phyloP scores from a whole-genome alignment of 1,284 basidiomycete genomes.

The Vanrija pseudolonga region DNA sequence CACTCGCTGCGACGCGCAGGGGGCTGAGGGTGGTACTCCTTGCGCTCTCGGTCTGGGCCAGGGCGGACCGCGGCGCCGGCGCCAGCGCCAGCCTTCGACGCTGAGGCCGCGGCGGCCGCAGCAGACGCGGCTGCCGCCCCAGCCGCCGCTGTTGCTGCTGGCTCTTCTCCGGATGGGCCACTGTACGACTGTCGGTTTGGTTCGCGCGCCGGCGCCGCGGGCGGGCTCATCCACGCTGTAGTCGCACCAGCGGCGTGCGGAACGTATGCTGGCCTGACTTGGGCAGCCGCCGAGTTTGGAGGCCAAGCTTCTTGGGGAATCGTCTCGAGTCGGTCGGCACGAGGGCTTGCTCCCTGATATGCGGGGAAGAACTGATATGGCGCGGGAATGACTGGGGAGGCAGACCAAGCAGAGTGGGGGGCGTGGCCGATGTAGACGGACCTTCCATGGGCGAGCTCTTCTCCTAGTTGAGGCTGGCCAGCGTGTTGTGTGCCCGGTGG shows the following conservation, averaged over 20 bases:
- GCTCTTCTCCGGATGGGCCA: background rate
- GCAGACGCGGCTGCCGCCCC: background rate
- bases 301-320: constrained; percentile 15
- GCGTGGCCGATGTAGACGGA: constrained; percentile 12
- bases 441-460: constrained; percentile 10
- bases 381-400: constrained; percentile 12
- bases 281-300: background rate
- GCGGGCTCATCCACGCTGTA: background rate
- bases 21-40: constrained; percentile 49
- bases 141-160: background rate
- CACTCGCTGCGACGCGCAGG: constrained; percentile 72
- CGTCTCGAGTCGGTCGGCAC: constrained; percentile 4
- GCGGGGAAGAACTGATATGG: constrained; percentile 16
- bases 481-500: constrained; percentile 5
- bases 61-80: no score
- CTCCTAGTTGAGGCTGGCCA: background rate
- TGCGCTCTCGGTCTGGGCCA: constrained; percentile 32
- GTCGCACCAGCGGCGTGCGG: background rate
- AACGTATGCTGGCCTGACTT: background rate
- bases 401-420: constrained; percentile 8
- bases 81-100: no score
- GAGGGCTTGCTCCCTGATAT: constrained; percentile 5
- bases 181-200: background rate
- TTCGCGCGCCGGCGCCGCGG: background rate
- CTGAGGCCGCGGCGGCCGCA: no score